Percentiles rank a stretch among this genome's conserved stretches.
Conservation (phyloP, 2,329 filamentous ascomycete genomes). For the Seiridium unicorne region DNA sequence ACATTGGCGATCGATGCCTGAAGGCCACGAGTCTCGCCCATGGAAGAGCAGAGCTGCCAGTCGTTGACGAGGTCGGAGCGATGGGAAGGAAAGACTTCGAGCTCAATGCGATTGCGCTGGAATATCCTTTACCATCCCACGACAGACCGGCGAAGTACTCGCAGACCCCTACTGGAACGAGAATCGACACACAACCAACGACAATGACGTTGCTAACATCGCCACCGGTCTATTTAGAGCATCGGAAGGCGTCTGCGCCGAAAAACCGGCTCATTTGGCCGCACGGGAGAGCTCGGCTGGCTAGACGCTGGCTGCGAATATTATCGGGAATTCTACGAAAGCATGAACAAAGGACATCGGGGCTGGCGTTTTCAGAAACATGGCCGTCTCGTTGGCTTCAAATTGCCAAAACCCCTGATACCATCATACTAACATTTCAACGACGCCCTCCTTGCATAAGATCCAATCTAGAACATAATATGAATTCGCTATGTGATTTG, state of each 20-base stretch:
- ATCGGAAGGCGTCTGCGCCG: conserved; percentile 39
- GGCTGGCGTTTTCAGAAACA: conserved; percentile 35
- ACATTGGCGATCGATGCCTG: neutral
- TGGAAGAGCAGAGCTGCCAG: neutral
- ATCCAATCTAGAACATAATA: neutral
- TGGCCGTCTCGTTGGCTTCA: conserved; percentile 21
- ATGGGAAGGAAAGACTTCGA: conserved; percentile 37
- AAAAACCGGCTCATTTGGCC: conserved; percentile 47
- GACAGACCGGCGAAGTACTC: conserved; percentile 31
- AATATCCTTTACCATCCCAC: conserved; percentile 42
- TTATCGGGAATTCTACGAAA: conserved; percentile 5
- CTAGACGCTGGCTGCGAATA: conserved; percentile 28
- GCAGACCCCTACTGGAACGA: conserved; percentile 25
- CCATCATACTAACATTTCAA: neutral
- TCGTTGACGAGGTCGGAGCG: conserved; percentile 26
- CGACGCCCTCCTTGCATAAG: neutral
- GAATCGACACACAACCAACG: conserved; percentile 23
- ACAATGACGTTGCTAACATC: conserved; percentile 36
- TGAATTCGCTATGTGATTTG: too few relatives aligned
- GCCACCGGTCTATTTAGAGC: conserved; percentile 42
- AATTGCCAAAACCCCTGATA: neutral
- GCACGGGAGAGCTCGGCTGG: conserved; percentile 33
- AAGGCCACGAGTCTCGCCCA: neutral
- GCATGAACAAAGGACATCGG: conserved; percentile 30
- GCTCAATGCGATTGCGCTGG: conserved; percentile 46